Percentiles rank a stretch among this genome's conserved stretches.
Evolutionary conservation across 1,284 basidiomycete genomes (phyloP).

Genomic region (Trametes versicolor): DNA sequence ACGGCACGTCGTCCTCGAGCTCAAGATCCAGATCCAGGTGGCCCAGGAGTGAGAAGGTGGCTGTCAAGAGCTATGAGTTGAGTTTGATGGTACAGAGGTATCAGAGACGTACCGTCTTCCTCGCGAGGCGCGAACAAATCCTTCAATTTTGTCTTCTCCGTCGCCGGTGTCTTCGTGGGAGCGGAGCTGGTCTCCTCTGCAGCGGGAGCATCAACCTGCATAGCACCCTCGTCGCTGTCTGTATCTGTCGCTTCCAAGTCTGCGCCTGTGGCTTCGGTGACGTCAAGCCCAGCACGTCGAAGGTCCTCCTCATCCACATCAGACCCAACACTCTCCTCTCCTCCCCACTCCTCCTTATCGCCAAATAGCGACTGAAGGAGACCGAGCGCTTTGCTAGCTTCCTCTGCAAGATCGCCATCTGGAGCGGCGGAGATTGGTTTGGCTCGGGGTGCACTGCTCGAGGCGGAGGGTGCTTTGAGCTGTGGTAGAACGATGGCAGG

Average conservation of each 20-base stretch:
- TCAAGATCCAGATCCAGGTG: conserved; percentile 70
- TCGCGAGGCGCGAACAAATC: conserved; percentile 75
- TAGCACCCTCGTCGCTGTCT: conserved; percentile 30
- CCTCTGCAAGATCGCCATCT: conserved; percentile 50
- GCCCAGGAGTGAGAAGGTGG: conserved; percentile 71
- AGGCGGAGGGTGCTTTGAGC: conserved; percentile 10
- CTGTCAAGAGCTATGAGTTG: conserved; percentile 35
- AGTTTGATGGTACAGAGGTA: background rate
- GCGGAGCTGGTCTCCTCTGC: conserved; percentile 15
- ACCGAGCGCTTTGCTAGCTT: conserved; percentile 57
- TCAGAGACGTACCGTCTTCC: conserved; percentile 60
- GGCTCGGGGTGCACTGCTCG: conserved; percentile 12
- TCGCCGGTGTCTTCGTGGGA: conserved; percentile 2
- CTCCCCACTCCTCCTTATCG: conserved; percentile 58
- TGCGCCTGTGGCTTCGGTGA: conserved; percentile 25
- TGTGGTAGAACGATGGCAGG: background rate
- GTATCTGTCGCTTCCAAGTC: conserved; percentile 42
- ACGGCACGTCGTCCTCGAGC: conserved; percentile 58
- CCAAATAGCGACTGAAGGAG: conserved; percentile 65
- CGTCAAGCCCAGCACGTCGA: conserved; percentile 25
- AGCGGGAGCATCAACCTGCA: conserved; percentile 27
- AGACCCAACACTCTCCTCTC: conserved; percentile 61
- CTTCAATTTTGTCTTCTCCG: conserved; percentile 56
- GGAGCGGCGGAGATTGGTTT: conserved; percentile 13
- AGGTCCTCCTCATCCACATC: conserved; percentile 58